Percentiles rank a stretch among this genome's conserved stretches.
Evolutionary conservation across 495 filamentous ascomycete species (phyloP).

Genomic region (Chaetomidium leptoderma): DNA sequence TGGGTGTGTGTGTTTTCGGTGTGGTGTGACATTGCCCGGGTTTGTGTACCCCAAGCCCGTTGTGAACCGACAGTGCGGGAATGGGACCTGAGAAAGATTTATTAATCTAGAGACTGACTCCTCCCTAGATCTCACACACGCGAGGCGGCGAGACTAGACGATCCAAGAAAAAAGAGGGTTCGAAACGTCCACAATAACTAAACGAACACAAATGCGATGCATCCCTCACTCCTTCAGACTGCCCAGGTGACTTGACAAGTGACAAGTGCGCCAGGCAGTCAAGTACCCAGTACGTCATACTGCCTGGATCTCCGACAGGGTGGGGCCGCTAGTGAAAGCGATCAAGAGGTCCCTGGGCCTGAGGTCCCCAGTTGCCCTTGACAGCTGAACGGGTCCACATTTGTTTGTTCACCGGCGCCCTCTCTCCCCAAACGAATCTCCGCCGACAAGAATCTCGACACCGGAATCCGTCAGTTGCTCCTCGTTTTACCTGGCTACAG

Average conservation of each 20-base stretch:
- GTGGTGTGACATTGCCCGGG: not conserved
- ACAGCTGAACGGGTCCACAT: slow-evolving; percentile 19
- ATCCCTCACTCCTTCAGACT: not conserved
- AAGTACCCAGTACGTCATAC: slow-evolving; percentile 13
- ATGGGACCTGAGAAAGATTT: too few species aligned
- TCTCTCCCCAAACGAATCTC: not conserved
- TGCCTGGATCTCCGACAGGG: not conserved
- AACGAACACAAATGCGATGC: too few species aligned
- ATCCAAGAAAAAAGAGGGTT: too few species aligned
- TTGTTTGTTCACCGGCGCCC: slow-evolving; percentile 7
- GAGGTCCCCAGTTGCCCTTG: slow-evolving; percentile 16
- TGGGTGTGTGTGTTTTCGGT: not conserved
- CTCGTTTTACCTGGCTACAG: not conserved
- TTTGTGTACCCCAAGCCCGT: not conserved
- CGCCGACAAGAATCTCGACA: not conserved
- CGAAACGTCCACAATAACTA: too few species aligned
- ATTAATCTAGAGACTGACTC: too few species aligned
- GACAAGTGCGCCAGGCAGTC: not conserved
- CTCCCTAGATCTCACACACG: too few species aligned
- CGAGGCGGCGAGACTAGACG: too few species aligned
- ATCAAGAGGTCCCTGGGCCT: too few species aligned
- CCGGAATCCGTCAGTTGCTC: not conserved
- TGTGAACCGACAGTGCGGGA: too few species aligned
- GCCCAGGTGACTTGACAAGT: not conserved
- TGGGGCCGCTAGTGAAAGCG: slow-evolving; percentile 1